A percentile compares a stretch with the other conserved stretches of the same genome.
These are phyloP conservation scores for Dryadomyces quercivorus DNA, from an alignment of 2,329 filamentous ascomycete genomes.

Conservation along the genomic window DNA sequence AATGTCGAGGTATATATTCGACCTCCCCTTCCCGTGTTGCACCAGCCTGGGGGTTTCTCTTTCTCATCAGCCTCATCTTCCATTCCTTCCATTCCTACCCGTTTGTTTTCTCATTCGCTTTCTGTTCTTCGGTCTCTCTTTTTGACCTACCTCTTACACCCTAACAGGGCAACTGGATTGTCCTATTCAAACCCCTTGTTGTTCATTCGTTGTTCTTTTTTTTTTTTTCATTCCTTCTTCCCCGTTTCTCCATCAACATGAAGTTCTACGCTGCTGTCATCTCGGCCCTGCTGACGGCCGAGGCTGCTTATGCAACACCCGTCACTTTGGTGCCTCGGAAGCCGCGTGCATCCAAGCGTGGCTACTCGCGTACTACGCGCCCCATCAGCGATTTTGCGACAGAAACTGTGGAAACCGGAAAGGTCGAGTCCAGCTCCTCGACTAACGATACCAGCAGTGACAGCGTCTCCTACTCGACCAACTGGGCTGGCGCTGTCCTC, in stretches of 20 bases:
- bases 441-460: not conserved
- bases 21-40: not conserved
- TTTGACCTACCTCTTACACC: not conserved
- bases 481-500: conserved; percentile 12
- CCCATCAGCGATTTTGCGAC: conserved; percentile 9
- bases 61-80: not conserved
- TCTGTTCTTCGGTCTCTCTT: not conserved
- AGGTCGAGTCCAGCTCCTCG: not conserved
- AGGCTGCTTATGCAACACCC: conserved; percentile 31
- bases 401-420: conserved; percentile 9
- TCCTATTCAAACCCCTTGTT: not conserved
- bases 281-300: conserved; percentile 19
- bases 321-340: conserved; percentile 27
- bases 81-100: too few species aligned
- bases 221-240: not conserved
- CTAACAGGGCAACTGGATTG: not conserved
- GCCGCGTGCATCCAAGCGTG: conserved; percentile 18
- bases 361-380: conserved; percentile 13
- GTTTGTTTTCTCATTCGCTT: not conserved
- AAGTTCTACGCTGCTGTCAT: conserved; percentile 32
- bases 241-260: conserved; percentile 25
- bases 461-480: conserved; percentile 30
- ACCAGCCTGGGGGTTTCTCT: not conserved
- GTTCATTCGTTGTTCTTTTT: not conserved
- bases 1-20: not conserved